Percentiles rank a stretch among this genome's conserved stretches.
Evolutionary conservation across 108 stramenopile genomes (phyloP).

Genomic region (Epithemia pelagica): DNA sequence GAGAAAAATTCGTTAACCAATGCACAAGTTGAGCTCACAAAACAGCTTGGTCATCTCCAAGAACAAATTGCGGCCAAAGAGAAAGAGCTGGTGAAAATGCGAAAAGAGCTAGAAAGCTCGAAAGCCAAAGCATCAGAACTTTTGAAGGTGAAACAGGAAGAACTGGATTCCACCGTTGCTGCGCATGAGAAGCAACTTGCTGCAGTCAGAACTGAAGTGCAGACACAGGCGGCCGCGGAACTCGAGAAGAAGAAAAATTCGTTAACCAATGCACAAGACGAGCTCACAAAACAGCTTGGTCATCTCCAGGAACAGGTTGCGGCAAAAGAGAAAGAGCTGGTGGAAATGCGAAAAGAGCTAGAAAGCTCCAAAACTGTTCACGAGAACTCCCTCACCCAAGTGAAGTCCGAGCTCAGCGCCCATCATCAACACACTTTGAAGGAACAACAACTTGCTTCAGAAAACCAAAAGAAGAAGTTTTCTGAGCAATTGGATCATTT

Average conservation of each 20-base stretch:
- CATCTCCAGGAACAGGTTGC: slow-evolving; percentile 4
- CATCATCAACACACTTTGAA: slow-evolving; percentile 1
- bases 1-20: background rate
- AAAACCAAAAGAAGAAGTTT: slow-evolving; percentile 1
- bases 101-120: background rate
- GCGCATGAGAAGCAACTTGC: slow-evolving; percentile 4
- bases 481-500: background rate
- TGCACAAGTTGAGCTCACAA: background rate
- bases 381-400: background rate
- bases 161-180: background rate
- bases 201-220: background rate
- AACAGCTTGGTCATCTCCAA: background rate
- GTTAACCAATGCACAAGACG: slow-evolving; percentile 13
- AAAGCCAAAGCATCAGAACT: background rate
- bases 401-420: slow-evolving; percentile 8
- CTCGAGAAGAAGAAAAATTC: slow-evolving; percentile 14
- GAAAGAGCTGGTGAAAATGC: background rate
- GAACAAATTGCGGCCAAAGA: background rate
- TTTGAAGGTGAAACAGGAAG: background rate
- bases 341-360: background rate
- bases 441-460: background rate
- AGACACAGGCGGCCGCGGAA: background rate
- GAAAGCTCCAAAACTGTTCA: slow-evolving; percentile 6
- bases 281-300: background rate
- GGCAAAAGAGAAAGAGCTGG: background rate